These are phyloP conservation scores for Dendryphion nanum DNA, from an alignment of 2,329 filamentous ascomycete genomes.

Conservation along the genomic window DNA sequence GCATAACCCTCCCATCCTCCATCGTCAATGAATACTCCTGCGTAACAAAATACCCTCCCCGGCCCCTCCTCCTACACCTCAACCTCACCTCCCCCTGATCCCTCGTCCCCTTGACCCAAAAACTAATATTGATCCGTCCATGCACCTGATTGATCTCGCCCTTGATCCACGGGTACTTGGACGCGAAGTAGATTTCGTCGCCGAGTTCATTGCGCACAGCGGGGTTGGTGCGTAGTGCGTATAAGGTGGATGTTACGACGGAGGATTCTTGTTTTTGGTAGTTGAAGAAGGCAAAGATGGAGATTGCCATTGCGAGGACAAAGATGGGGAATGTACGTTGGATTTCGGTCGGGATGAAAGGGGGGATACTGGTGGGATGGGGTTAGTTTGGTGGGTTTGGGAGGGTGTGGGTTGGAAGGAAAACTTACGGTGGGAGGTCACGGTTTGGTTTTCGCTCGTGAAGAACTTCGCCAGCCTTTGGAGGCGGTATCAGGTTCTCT, in stretches of 20 bases:
- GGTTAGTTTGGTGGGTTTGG: not conserved
- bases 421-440: conserved; percentile 34
- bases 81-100: conserved; percentile 75
- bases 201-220: conserved; percentile 75
- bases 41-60: conserved; percentile 74
- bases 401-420: not conserved
- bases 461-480: conserved; percentile 35
- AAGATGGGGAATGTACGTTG: conserved; percentile 76
- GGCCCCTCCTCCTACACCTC: conserved; percentile 67
- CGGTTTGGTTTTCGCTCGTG: conserved; percentile 33
- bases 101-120: conserved; percentile 79
- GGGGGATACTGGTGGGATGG: conserved; percentile 23
- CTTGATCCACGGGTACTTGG: conserved; percentile 48
- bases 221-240: conserved; percentile 80
- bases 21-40: conserved; percentile 83
- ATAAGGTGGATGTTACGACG: conserved; percentile 79
- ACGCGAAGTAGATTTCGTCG: conserved; percentile 59
- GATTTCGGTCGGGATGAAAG: conserved; percentile 32
- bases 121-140: conserved; percentile 82
- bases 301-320: conserved; percentile 65
- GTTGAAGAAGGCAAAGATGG: conserved; percentile 91
- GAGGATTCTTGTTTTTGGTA: conserved; percentile 94
- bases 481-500: conserved; percentile 35
- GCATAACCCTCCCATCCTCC: conserved; percentile 64
- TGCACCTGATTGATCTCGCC: conserved; percentile 88